Evolutionary conservation across 73 alveolate species (phyloP).

Genomic region (Blepharisma stoltei): DNA sequence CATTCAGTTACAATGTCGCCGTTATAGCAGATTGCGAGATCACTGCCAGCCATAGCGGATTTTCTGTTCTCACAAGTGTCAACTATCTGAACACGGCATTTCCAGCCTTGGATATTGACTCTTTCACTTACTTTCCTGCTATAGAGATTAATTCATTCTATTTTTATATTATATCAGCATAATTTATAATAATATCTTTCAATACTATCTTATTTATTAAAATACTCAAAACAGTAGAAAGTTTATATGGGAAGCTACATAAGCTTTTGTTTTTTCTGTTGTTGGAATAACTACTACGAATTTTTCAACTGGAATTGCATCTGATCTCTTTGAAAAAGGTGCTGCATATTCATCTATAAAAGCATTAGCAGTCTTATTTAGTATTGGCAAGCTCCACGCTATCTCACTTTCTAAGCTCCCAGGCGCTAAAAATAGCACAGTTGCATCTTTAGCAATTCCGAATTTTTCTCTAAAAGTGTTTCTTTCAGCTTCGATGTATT

Average conservation of each 20-base stretch:
- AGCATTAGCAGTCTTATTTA: conserved; percentile 12
- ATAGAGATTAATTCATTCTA: no score
- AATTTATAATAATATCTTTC: background rate
- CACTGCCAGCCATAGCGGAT: conserved; percentile 29
- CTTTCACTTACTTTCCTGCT: no score
- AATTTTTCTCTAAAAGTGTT: conserved; percentile 8
- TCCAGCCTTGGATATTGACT: background rate
- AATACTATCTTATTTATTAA: background rate
- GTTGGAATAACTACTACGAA: conserved; percentile 9
- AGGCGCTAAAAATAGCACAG: conserved; percentile 25
- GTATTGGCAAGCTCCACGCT: conserved; percentile 1
- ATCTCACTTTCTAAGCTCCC: conserved; percentile 19
- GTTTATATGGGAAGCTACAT: background rate
- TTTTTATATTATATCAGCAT: background rate
- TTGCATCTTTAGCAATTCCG: conserved; percentile 22
- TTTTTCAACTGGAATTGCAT: background rate
- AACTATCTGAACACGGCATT: background rate
- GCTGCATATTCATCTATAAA: background rate
- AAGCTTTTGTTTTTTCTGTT: background rate
- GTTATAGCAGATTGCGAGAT: conserved; percentile 19
- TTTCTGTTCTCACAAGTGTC: background rate
- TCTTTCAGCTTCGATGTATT: conserved; percentile 27
- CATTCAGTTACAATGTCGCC: conserved; percentile 21
- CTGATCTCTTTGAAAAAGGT: background rate
- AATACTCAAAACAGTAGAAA: background rate